Conservation (phyloP, 352 stramenopile genomes). For the Pythium brassicae region DNA sequence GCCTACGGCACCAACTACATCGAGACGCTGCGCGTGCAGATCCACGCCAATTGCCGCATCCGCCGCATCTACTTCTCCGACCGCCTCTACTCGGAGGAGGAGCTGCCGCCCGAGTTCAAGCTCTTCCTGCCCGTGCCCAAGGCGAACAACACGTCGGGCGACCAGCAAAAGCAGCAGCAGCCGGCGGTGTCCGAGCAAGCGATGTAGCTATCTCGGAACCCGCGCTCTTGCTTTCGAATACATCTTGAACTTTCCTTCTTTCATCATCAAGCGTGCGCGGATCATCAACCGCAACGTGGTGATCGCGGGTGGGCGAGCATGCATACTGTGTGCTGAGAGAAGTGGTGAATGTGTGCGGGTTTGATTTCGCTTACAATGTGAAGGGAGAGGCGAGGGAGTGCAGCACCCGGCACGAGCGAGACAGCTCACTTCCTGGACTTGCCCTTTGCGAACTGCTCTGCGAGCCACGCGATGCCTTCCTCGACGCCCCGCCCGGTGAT, state of each 20-base stretch:
- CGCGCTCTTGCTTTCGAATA: background rate
- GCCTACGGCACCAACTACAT: conserved; percentile 98
- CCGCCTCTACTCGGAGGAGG: conserved; percentile 95
- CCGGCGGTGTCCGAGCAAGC: conserved; percentile 24
- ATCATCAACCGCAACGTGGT: too few species aligned
- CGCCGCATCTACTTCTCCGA: conserved; percentile 98
- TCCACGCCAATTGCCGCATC: conserved; percentile 97
- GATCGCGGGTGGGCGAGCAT: too few species aligned
- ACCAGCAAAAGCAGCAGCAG: conserved; percentile 40
- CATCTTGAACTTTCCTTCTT: conserved; percentile 1
- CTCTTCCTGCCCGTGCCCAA: conserved; percentile 95
- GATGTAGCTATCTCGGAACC: conserved; percentile 23
- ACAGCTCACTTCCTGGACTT: conserved; percentile 45
- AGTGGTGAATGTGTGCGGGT: background rate
- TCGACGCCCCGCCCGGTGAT: conserved; percentile 73
- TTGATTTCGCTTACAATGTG: background rate
- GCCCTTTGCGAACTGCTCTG: conserved; percentile 61
- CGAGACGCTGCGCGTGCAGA: conserved; percentile 96
- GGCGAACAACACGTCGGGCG: conserved; percentile 47
- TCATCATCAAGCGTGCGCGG: background rate
- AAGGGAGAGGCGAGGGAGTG: background rate
- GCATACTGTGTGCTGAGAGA: too few species aligned
- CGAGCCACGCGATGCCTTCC: conserved; percentile 81
- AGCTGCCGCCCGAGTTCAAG: conserved; percentile 97
- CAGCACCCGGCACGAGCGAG: background rate